Evolutionary conservation across 345 rosid genomes (phyloP).

Genomic region (Eucalyptus erythrocorys): DNA sequence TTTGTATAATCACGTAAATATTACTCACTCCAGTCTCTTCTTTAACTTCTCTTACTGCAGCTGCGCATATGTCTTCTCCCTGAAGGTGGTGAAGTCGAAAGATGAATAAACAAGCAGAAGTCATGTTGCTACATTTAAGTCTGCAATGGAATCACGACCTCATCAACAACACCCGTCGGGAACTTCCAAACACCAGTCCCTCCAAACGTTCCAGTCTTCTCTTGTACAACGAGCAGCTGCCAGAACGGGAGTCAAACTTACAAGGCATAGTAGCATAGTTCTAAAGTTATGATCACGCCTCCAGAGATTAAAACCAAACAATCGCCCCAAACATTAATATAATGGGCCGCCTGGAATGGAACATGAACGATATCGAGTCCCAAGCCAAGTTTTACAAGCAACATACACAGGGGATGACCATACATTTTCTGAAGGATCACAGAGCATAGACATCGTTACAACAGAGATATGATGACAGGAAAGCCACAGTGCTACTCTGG

Average conservation of each 20-base stretch:
- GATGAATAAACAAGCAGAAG: not conserved
- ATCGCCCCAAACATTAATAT: not conserved
- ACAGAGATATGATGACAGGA: not conserved
- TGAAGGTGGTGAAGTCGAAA: conserved; percentile 3
- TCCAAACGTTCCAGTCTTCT: conserved; percentile 40
- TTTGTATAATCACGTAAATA: not conserved
- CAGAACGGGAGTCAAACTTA: not conserved
- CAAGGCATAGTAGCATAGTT: not conserved
- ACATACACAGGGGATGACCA: too few species aligned
- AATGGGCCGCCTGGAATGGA: not conserved
- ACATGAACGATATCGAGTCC: not conserved
- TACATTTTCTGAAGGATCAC: not conserved
- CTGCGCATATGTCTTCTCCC: conserved; percentile 75
- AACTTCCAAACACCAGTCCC: conserved; percentile 74
- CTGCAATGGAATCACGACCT: conserved; percentile 19
- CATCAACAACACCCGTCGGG: conserved; percentile 75
- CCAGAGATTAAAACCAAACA: not conserved
- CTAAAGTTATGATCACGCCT: not conserved
- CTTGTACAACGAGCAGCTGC: conserved; percentile 76
- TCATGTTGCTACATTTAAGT: not conserved
- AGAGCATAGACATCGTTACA: not conserved
- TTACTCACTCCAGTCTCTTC: conserved; percentile 88
- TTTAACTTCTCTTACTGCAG: conserved; percentile 84
- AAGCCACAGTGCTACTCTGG: not conserved
- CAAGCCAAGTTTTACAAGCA: not conserved